Evolutionary conservation across 805 yeast genomes (phyloP), one percentile per base, ranked within the genome.

Genomic region (Ascoidea asiatica): DNA sequence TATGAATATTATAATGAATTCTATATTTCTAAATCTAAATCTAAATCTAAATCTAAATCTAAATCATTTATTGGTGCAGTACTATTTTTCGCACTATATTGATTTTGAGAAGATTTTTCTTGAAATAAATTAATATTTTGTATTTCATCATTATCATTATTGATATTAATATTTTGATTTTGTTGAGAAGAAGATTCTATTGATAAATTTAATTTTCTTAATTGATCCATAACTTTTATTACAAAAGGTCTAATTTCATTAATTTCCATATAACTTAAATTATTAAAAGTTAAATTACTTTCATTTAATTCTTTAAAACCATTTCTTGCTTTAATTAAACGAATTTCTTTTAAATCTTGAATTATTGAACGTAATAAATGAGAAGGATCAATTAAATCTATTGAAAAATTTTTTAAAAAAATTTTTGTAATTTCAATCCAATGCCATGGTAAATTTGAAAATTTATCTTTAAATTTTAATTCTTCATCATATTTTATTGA

Each of bases 171-270:
- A 15, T 29, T 29, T 29, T 29, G 35, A 29, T 8, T 11, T 29
- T 29, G 35, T 11, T 29, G 15, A 29, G 2, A 11, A 8, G 35
- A 29, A 8, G 35, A 29, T 29, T 46, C 49, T 17, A 43, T 43
- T 20, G 62, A 57, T 21, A 68, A 74, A 38, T 71, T 70, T 33
- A 87, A 56, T 44, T 69, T 67, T 41, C 85, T 69, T 48, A 92
- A 62, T 52, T 80, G 81, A 47, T 79, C 79, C 97, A 92, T 90
- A 1, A 85, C 81, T 13, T 67, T 65, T n/a, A 77, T 66, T 33
- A 88, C 77, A 55, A 87, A 83, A 2, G 96, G 94, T 50, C 96
- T 65, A 43, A 89, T 64, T 57, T 87, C 96, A 58, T 88, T 89
- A 49, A 92, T 80, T 59, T 90, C 98, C 70, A 88, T 58, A 37